Conservation (phyloP, 192 early-diverging fungal species). For the Funneliformis geosporum region DNA sequence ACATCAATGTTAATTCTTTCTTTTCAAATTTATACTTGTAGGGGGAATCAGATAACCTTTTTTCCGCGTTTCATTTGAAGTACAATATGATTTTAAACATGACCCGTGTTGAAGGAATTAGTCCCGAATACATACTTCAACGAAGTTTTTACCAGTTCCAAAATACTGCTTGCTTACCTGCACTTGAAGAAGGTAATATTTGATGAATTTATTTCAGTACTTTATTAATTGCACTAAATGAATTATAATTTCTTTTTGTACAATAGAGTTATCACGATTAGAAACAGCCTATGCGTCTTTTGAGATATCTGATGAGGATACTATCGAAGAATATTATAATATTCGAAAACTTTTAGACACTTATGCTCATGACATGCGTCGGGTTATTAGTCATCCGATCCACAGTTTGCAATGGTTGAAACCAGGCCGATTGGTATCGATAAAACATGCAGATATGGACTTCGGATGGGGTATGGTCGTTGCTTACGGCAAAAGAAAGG, state of each 20-base stretch:
- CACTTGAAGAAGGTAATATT: slow-evolving; percentile 58
- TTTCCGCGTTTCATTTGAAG: slow-evolving; percentile 92
- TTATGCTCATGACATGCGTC: slow-evolving; percentile 67
- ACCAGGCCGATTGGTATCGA: slow-evolving; percentile 77
- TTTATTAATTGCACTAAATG: background rate
- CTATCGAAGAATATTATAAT: slow-evolving; percentile 75
- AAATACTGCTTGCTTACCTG: slow-evolving; percentile 79
- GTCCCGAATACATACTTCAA: slow-evolving; percentile 90
- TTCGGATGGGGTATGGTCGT: slow-evolving; percentile 94
- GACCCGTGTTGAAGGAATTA: slow-evolving; percentile 91
- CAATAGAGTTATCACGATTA: slow-evolving; percentile 54
- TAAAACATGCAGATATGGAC: slow-evolving; percentile 61
- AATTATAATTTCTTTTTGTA: slow-evolving; percentile 7
- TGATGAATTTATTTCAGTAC: background rate
- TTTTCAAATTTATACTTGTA: background rate
- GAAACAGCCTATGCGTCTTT: slow-evolving; percentile 57
- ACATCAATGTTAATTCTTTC: background rate
- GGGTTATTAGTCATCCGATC: slow-evolving; percentile 80
- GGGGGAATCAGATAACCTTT: slow-evolving; percentile 76
- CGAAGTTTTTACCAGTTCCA: slow-evolving; percentile 93
- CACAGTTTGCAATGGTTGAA: slow-evolving; percentile 83
- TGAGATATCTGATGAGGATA: slow-evolving; percentile 68
- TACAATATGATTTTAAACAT: slow-evolving; percentile 98
- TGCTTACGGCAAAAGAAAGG: slow-evolving; percentile 63
- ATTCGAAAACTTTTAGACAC: slow-evolving; percentile 70